Percentiles rank a stretch among this genome's conserved stretches.
Conservation (phyloP, 441 rosid species). For the Erodium moschatum region DNA sequence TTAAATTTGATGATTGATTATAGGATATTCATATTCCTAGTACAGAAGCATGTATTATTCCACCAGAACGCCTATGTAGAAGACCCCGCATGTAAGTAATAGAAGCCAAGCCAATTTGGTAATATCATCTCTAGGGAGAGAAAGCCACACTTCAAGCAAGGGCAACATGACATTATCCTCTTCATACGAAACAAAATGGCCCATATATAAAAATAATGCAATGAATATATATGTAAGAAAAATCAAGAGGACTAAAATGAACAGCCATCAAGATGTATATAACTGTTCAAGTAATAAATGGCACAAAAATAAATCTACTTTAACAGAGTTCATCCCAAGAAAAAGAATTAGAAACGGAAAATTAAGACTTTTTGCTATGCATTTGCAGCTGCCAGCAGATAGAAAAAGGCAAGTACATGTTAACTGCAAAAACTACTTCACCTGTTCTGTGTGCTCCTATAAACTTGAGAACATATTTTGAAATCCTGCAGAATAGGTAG, state of each 20-base stretch:
- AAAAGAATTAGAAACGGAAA: background rate
- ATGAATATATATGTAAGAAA: background rate
- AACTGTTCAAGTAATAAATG: background rate
- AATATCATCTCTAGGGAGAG: background rate
- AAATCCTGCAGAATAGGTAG: constrained; percentile 22
- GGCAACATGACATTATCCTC: background rate
- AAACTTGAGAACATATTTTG: constrained; percentile 19
- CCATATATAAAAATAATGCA: background rate
- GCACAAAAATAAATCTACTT: background rate
- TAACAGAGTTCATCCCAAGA: background rate
- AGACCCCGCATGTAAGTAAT: constrained; percentile 1
- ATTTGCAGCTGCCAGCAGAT: constrained; percentile 3
- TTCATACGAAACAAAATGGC: background rate
- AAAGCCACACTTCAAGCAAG: background rate
- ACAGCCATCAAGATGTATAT: constrained; percentile 2
- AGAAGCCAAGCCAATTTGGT: background rate
- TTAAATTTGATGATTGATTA: background rate
- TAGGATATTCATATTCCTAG: background rate
- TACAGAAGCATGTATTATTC: background rate
- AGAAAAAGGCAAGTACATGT: constrained; percentile 7
- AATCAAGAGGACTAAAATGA: background rate
- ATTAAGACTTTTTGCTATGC: background rate
- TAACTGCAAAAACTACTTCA: constrained; percentile 14
- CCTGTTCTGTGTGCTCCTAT: constrained; percentile 27
- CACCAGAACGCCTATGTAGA: background rate